Evolutionary conservation across 257 asterid genomes (phyloP), one percentile per base, ranked within the genome.

Genomic region (Orobanche coerulescens): DNA sequence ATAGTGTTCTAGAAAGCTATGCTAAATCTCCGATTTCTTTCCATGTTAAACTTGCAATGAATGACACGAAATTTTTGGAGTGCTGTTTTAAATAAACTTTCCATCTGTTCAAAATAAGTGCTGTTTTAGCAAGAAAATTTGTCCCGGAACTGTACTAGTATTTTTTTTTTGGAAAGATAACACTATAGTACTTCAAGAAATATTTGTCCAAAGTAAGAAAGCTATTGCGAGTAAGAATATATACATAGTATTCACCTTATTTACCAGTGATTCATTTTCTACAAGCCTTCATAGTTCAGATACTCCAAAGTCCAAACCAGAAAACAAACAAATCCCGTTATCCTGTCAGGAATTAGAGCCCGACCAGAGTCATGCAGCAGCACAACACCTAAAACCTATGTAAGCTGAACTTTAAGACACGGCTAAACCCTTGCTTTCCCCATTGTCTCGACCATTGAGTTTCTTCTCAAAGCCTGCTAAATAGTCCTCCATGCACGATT

Each of bases 401-500:
- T 67, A 72, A 49, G 44, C 55, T 28, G 16, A 71, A 52, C 30
- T 39, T 71, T 78, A 81, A 2, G 74, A 43, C 31, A 53, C 75
- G 8, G 47, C 31, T 57, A 43, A 4, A 61, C 75, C 37, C 69
- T 68, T 75, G 75, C 33, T 73, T 71, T 74, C 62, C 49, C 57
- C 62, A 28, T 62, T 64, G 28, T 61, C 69, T 13, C 42, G 65
- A 16, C 75, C 81, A 30, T 24, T 64, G 57, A 65, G 28, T 55
- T 72, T 79, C 86, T 75, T 76, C 73, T 83, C 81, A 50, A 71
- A 77, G 2, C 75, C 77, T 16, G 79, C 82, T n/a, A 89, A 71
- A 66, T 82, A 82, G 44, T 86, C 95, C 73, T 93, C 95, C 98
- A 93, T 93, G 57, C 97, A 80, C 8, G 94, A 78, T 37, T 70